Base-by-base conservation (phyloP, 75 land plant genomes). In the Adiantum capillusveneris region DNA sequence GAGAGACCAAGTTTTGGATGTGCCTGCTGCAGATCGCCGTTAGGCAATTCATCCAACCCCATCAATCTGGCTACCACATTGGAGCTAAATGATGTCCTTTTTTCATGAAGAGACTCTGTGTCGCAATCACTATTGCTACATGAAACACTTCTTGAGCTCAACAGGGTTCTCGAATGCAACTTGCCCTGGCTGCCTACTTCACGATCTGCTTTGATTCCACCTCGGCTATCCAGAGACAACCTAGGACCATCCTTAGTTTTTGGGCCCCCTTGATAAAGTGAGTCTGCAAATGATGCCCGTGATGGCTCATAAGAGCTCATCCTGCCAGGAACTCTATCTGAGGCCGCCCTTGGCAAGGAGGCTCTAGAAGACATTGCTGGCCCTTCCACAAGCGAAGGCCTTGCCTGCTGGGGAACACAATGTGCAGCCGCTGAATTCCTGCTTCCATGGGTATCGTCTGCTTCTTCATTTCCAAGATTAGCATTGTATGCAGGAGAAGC, bases 21-120 rank as follows among this genome's bases (percentile, higher is more conserved):
- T 9, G 9, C 7, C 37, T 34, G 37, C 37, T 5, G 7, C 3
- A 5, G 37, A 44, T 50, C 31, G 21, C 34, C 37, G 44, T 60
- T 24, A 9, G 81, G 79, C 54, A 88, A 28, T 21, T 65, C 83
- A 19, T 85, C 90, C 13, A 93, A 71, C 7, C 95, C 95, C 98
- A 93, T 93, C 30, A 93, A 66, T 24, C 87, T 43, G 5, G 95
- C 98, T 0, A 93, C 80, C 25, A 93, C 79, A 53, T 81, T 77
- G 0, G 88, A 73, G 12, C 79, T 58, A 21, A 29, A 19, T 29
- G 20, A 19, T 16, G 44, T 7, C 6, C 44, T 25, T 24, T 46
- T 46, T 14, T 53, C 55, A 26, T 53, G 55, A 22, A 25, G 2
- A 6, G 55, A 53, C 25, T 53, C 55, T 24, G 55, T 5, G 28